A percentile compares a stretch with the other conserved stretches of the same genome.
These are phyloP conservation scores for Leucocoprinus birnbaumii DNA, from an alignment of 768 basidiomycete species.

Conservation along the genomic window DNA sequence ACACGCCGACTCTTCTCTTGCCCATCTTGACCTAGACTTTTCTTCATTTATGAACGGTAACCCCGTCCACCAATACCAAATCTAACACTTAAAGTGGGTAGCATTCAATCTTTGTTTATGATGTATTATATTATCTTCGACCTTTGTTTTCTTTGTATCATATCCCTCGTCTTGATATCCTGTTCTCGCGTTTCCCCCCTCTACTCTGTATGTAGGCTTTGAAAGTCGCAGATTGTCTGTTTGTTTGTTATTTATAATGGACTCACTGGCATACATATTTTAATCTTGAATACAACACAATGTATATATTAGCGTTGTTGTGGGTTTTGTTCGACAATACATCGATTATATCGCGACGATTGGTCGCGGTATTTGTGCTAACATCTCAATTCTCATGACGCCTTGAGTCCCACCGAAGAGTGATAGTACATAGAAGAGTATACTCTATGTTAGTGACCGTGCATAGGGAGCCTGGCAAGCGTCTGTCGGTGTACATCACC, in stretches of 20 bases:
- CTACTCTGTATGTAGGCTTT: neutral
- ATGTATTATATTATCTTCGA: constrained; percentile 6
- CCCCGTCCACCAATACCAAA: constrained; percentile 17
- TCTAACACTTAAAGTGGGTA: neutral
- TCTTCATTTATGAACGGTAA: constrained; percentile 35
- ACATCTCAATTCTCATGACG: too few species aligned
- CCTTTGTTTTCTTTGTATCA: constrained; percentile 6
- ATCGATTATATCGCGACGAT: constrained; percentile 6
- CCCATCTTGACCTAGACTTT: constrained; percentile 21
- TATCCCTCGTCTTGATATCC: neutral
- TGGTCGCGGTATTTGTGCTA: constrained; percentile 2
- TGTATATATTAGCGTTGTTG: constrained; percentile 8
- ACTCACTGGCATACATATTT: neutral
- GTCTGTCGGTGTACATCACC: too few species aligned
- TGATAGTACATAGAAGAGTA: too few species aligned
- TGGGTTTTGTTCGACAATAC: constrained; percentile 7
- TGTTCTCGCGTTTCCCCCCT: neutral
- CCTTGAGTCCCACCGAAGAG: too few species aligned
- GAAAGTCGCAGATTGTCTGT: neutral
- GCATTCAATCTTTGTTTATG: too few species aligned
- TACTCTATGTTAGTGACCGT: too few species aligned
- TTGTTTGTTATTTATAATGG: neutral
- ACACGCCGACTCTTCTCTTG: constrained; percentile 14
- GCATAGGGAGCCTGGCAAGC: too few species aligned
- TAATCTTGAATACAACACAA: constrained; percentile 4